phyloP scores from a whole-genome alignment of 768 basidiomycete genomes.

The Pseudohyphozyma bogoriensis region DNA sequence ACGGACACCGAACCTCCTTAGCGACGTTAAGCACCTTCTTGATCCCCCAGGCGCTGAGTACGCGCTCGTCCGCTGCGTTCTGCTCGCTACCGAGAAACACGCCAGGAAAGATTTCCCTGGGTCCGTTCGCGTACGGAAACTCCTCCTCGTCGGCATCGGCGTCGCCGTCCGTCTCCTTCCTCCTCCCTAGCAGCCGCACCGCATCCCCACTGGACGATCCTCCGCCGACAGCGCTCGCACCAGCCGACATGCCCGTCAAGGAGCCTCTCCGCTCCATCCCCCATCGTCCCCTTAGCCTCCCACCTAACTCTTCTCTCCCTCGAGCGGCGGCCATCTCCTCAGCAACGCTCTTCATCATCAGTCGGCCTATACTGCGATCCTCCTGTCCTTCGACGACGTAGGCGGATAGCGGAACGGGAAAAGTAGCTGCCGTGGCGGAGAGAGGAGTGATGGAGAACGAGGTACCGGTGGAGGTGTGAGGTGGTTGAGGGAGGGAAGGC shows the following conservation, averaged over 20 bases:
- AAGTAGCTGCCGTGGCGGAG: slow-evolving; percentile 31
- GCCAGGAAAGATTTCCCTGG: slow-evolving; percentile 70
- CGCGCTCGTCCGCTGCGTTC: slow-evolving; percentile 76
- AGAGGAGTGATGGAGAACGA: slow-evolving; percentile 25
- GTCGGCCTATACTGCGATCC: slow-evolving; percentile 21
- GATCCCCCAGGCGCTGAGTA: slow-evolving; percentile 61
- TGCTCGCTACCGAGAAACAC: slow-evolving; percentile 78
- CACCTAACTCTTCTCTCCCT: too few species aligned
- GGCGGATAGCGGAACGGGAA: slow-evolving; percentile 25
- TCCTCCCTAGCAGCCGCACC: slow-evolving; percentile 3
- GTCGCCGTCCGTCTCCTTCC: neutral
- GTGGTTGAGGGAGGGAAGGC: slow-evolving; percentile 16
- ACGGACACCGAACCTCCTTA: slow-evolving; percentile 58
- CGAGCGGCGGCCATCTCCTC: too few species aligned
- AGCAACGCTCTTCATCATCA: slow-evolving; percentile 29
- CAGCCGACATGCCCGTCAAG: slow-evolving; percentile 28
- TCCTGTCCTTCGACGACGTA: slow-evolving; percentile 24
- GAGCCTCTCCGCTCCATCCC: slow-evolving; percentile 30
- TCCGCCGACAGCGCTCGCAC: neutral
- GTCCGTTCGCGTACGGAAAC: slow-evolving; percentile 65
- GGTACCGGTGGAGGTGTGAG: neutral
- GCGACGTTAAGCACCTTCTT: slow-evolving; percentile 80
- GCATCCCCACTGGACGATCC: neutral
- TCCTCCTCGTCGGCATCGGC: slow-evolving; percentile 22
- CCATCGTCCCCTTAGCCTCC: slow-evolving; percentile 28